Evolutionary conservation across 2,329 filamentous ascomycete species (phyloP).

Genomic region (Bipolaris gigantea): DNA sequence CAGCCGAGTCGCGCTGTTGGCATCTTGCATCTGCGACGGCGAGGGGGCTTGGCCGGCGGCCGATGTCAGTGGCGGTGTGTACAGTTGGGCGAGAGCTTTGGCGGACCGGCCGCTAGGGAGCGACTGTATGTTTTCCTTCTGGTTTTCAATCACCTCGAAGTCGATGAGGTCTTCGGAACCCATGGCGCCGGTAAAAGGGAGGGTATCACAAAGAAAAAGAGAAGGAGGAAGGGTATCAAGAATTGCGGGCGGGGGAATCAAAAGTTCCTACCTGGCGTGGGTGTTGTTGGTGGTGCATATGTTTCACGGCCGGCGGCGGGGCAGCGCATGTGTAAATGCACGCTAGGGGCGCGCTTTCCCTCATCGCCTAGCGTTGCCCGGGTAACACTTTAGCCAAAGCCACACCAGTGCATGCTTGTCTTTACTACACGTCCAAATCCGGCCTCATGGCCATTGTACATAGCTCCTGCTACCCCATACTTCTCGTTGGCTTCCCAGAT

Average conservation of each 20-base stretch:
- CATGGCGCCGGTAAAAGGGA: slow-evolving; percentile 37
- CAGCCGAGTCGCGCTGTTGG: slow-evolving; percentile 77
- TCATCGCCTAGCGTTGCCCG: slow-evolving; percentile 21
- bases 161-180: slow-evolving; percentile 54
- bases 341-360: slow-evolving; percentile 21
- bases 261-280: slow-evolving; percentile 21
- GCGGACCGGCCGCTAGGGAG: slow-evolving; percentile 87
- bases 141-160: slow-evolving; percentile 92
- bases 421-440: background rate
- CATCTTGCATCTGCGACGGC: slow-evolving; percentile 71
- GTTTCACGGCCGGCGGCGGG: slow-evolving; percentile 20
- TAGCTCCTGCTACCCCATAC: background rate
- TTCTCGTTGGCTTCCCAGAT: background rate
- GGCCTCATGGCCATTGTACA: background rate
- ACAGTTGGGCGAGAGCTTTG: slow-evolving; percentile 80
- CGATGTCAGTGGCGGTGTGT: slow-evolving; percentile 62
- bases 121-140: slow-evolving; percentile 98
- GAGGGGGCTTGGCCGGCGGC: slow-evolving; percentile 52
- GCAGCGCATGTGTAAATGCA: slow-evolving; percentile 18
- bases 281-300: slow-evolving; percentile 19
- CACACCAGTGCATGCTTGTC: background rate
- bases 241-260: background rate
- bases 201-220: slow-evolving; percentile 33
- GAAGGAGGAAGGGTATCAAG: slow-evolving; percentile 13
- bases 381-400: slow-evolving; percentile 9